Evolutionary conservation across 129 eudicot genomes (phyloP).

Genomic region (Mikania micrantha): DNA sequence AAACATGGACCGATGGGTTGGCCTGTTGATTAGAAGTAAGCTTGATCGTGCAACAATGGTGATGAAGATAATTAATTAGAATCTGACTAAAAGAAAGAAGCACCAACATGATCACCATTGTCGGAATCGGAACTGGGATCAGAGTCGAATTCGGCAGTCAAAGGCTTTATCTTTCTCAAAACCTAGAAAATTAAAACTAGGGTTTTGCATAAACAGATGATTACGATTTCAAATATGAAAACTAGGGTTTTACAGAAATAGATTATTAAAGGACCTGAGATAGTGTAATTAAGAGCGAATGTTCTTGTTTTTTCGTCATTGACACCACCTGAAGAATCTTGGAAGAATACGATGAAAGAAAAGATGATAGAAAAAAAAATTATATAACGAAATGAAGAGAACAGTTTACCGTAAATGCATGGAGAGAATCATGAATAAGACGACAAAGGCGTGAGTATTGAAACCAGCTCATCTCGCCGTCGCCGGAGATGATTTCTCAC

Average conservation of each 20-base stretch:
- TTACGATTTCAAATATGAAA: background rate
- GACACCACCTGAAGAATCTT: slow-evolving; percentile 14
- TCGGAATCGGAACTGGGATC: slow-evolving; percentile 22
- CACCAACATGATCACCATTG: slow-evolving; percentile 31
- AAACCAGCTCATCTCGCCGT: slow-evolving; percentile 17
- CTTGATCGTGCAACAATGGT: background rate
- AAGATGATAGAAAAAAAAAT: background rate
- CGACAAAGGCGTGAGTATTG: slow-evolving; percentile 21
- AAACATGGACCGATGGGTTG: background rate
- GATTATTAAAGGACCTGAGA: slow-evolving; percentile 39
- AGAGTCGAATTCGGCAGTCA: slow-evolving; percentile 38
- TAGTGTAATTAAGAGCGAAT: slow-evolving; percentile 37
- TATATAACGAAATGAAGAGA: background rate
- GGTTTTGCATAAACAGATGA: slow-evolving; percentile 7
- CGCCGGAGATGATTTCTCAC: background rate
- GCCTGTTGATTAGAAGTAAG: slow-evolving; percentile 23
- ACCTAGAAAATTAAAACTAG: slow-evolving; percentile 33
- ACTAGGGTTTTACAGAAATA: slow-evolving; percentile 18
- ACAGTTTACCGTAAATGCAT: slow-evolving; percentile 20
- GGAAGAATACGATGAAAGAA: background rate
- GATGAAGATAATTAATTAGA: background rate
- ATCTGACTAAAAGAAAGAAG: background rate
- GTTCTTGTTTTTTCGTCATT: slow-evolving; percentile 32
- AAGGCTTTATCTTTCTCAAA: slow-evolving; percentile 37
- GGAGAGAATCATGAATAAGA: slow-evolving; percentile 13